phyloP scores from a whole-genome alignment of 2,329 filamentous ascomycete genomes.

The Colletotrichum sojae region DNA sequence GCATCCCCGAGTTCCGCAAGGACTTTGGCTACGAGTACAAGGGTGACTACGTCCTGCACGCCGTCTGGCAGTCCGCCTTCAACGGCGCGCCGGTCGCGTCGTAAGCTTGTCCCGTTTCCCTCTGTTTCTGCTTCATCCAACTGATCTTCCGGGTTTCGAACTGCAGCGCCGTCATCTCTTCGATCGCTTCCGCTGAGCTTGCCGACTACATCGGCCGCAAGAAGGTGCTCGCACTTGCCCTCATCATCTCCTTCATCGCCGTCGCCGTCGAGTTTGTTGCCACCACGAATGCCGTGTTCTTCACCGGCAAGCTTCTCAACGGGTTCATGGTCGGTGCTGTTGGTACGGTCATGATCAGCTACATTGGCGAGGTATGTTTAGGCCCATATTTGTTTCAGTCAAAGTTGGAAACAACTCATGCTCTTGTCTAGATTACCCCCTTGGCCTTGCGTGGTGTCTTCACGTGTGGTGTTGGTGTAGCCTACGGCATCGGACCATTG shows the following conservation, averaged over 20 bases:
- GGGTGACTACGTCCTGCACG: constrained; percentile 55
- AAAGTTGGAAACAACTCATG: background rate
- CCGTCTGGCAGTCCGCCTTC: constrained; percentile 61
- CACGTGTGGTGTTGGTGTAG: constrained; percentile 48
- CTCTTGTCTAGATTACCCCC: constrained; percentile 44
- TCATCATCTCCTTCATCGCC: constrained; percentile 54
- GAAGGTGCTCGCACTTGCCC: constrained; percentile 50
- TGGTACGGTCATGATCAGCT: constrained; percentile 47
- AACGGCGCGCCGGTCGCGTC: constrained; percentile 57
- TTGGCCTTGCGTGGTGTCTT: constrained; percentile 48
- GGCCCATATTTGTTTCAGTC: background rate
- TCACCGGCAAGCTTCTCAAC: constrained; percentile 58
- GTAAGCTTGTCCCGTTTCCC: constrained; percentile 40
- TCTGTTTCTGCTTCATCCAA: too few relatives aligned
- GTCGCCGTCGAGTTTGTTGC: constrained; percentile 58
- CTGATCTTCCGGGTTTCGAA: background rate
- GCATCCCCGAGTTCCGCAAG: constrained; percentile 60
- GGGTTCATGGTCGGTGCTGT: constrained; percentile 53
- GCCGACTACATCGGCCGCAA: constrained; percentile 53
- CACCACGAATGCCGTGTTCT: constrained; percentile 57
- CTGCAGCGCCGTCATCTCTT: constrained; percentile 46
- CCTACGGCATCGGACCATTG: constrained; percentile 51
- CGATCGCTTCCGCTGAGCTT: constrained; percentile 48
- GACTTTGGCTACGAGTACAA: constrained; percentile 58
- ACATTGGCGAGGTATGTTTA: constrained; percentile 49